phyloP scores from a whole-genome alignment of 768 basidiomycete genomes.

The Coprinopsis cinerea region DNA sequence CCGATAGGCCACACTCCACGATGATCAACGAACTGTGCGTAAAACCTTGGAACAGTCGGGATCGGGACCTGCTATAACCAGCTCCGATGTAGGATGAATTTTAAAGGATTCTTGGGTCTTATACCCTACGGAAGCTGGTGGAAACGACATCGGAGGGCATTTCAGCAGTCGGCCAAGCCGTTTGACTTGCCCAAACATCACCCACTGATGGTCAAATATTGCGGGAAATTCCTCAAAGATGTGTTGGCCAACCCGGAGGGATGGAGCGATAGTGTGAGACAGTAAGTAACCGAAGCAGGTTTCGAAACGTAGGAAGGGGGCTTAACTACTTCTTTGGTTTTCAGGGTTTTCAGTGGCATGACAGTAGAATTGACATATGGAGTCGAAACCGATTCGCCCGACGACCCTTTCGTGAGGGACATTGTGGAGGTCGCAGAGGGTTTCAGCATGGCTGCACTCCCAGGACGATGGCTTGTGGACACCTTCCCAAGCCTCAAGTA shows the following conservation, averaged over 20 bases:
- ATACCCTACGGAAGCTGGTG: conserved; percentile 20
- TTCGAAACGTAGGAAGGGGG: too few relatives aligned
- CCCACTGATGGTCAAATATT: conserved; percentile 18
- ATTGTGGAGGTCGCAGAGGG: neutral
- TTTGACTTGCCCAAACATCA: conserved; percentile 14
- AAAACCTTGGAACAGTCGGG: neutral
- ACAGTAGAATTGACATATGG: conserved; percentile 12
- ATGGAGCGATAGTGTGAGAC: neutral
- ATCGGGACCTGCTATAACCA: too few relatives aligned
- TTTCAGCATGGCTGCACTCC: neutral
- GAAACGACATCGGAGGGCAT: conserved; percentile 17
- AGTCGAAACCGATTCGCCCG: neutral
- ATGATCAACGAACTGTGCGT: conserved; percentile 20
- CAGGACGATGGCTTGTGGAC: conserved; percentile 17
- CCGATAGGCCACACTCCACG: conserved; percentile 19
- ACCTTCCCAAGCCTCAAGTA: conserved; percentile 26
- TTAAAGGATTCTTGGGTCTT: conserved; percentile 3
- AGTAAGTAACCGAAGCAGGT: too few relatives aligned
- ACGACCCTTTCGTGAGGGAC: conserved; percentile 11
- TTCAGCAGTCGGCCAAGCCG: conserved; percentile 20
- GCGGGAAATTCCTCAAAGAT: neutral
- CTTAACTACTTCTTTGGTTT: neutral
- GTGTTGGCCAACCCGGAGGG: neutral
- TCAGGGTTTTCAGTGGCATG: neutral
- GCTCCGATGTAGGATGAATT: conserved; percentile 16